Percentiles rank a stretch among this genome's conserved stretches.
Conservation (phyloP, 352 stramenopile genomes). For the Phytopythium kandeliae region DNA sequence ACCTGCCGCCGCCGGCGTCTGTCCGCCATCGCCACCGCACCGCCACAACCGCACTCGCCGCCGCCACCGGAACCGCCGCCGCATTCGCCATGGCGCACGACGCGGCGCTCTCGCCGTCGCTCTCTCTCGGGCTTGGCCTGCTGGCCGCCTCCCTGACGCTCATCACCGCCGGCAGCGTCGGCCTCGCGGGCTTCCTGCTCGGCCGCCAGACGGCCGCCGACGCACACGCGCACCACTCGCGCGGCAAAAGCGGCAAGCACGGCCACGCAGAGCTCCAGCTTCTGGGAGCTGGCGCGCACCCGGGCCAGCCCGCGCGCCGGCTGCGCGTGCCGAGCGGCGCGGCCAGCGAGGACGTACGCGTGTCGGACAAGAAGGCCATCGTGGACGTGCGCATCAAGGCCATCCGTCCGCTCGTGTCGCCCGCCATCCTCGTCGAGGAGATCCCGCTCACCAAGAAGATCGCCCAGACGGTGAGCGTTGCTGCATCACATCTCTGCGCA, state of each 20-base stretch:
- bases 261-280: constrained; percentile 7
- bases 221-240: constrained; percentile 1
- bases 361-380: constrained; percentile 81
- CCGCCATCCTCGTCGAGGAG: constrained; percentile 79
- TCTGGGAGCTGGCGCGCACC: constrained; percentile 9
- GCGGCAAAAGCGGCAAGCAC: constrained; percentile 12
- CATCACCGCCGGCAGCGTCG: constrained; percentile 63
- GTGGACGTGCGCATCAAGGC: constrained; percentile 84
- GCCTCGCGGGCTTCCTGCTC: constrained; percentile 62
- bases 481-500: too few relatives aligned
- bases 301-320: constrained; percentile 21
- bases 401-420: constrained; percentile 84
- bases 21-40: background rate
- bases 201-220: constrained; percentile 32
- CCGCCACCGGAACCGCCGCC: background rate
- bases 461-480: constrained; percentile 43
- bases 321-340: constrained; percentile 58
- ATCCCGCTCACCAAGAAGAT: constrained; percentile 77
- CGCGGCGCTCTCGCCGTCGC: constrained; percentile 32
- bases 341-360: constrained; percentile 75
- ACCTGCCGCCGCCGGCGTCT: background rate
- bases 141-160: constrained; percentile 70
- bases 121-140: constrained; percentile 62
- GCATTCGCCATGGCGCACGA: constrained; percentile 14
- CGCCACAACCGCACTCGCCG: constrained; percentile 1